Conservation (phyloP, 2,329 filamentous ascomycete genomes). For the Dactylellina haptotyla region DNA sequence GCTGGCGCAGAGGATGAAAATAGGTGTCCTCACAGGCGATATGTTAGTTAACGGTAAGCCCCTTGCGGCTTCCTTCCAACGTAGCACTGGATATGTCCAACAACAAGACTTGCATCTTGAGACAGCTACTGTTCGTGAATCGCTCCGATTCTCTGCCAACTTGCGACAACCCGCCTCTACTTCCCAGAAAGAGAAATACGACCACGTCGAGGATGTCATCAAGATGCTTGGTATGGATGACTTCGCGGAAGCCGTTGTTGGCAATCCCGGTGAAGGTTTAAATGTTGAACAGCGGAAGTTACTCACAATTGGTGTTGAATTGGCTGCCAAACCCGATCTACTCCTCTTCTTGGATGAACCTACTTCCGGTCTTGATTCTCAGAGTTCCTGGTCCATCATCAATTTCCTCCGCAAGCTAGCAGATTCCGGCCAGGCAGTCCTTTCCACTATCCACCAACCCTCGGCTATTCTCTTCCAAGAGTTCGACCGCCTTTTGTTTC, state of each 20-base stretch:
- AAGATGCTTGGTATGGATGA: conserved; percentile 65
- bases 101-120: conserved; percentile 73
- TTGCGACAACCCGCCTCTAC: conserved; percentile 69
- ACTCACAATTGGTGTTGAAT: conserved; percentile 70
- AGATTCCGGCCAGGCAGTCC: conserved; percentile 68
- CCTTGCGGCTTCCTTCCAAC: conserved; percentile 71
- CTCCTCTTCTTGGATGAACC: conserved; percentile 68
- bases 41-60: conserved; percentile 69
- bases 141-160: conserved; percentile 72
- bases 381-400: conserved; percentile 69
- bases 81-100: conserved; percentile 72
- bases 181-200: conserved; percentile 68
- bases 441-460: conserved; percentile 71
- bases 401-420: conserved; percentile 67
- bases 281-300: conserved; percentile 70
- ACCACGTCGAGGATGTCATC: conserved; percentile 72
- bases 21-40: conserved; percentile 70
- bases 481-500: conserved; percentile 69
- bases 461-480: conserved; percentile 69
- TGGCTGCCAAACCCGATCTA: conserved; percentile 68
- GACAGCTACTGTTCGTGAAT: conserved; percentile 72
- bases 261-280: conserved; percentile 62
- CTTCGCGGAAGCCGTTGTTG: conserved; percentile 66
- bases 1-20: conserved; percentile 66
- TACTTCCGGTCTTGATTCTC: conserved; percentile 68